Evolutionary conservation across 225 moss, liverwort and hornwort species (phyloP), one percentile per base, ranked within the genome.

Genomic region (Polytrichum formosum): DNA sequence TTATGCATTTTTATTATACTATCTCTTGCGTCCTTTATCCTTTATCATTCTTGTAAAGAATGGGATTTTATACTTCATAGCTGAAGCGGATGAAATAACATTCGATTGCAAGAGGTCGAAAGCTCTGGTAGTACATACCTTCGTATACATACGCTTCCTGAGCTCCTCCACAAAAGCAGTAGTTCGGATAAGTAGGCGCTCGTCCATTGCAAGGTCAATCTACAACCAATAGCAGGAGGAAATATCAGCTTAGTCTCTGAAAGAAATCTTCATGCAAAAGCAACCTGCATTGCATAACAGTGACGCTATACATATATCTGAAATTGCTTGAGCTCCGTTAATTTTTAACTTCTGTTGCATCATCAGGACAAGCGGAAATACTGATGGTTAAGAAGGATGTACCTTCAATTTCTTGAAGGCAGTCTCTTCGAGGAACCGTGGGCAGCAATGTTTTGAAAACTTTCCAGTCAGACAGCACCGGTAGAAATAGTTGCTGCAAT

Each of bases 401-500:
- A 97, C 94, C 88, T 92, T 98, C 70, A 98, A 46, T 72, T 82
- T 75, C 64, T 91, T 68, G 67, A 94, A 98, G 26, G 78, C 76
- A 28, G 76, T 75, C 70, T 88, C 87, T 78, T 98, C 98, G 5
- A 98, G 88, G 63, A 98, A 98, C 0, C 94, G 94, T 55, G 98
- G 98, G 74, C 98, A 98, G 68, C 98, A 98, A n/a, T 94, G 80
- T 72, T 66, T 87, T 46, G 94, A 91, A 77, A 98, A 98, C 56
- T 75, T 88, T 19, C 98, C 98, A 9, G 98, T 98, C 80, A 98
- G 74, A 74, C 98, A 98, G 85, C 98, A 98, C 23, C 98, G 81
- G 60, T 98, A 98, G 62, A 98, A 98, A 67, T 98, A 98, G 67
- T 98, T 98, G 85, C 98, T 94, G 93, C 74, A 74, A 62, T 35